Evolutionary conservation across 2,329 filamentous ascomycete genomes (phyloP).

Genomic region (Talaromyces sp.): DNA sequence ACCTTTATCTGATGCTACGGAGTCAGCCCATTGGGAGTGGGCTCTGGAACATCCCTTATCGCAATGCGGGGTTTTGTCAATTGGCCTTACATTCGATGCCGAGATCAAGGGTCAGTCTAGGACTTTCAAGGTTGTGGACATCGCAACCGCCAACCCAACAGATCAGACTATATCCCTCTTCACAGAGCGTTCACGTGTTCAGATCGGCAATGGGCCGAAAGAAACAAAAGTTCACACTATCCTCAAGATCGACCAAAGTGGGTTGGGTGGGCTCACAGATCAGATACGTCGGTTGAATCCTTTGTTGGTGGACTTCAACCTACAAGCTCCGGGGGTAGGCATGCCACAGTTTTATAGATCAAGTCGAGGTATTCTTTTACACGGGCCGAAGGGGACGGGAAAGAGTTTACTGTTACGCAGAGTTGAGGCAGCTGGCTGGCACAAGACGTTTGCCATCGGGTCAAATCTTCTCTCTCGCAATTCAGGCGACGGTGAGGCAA

Average conservation of each 20-base stretch:
- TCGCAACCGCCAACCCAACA: slow-evolving; percentile 48
- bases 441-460: slow-evolving; percentile 56
- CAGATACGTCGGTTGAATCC: slow-evolving; percentile 66
- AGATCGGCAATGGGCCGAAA: slow-evolving; percentile 27
- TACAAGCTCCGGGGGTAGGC: slow-evolving; percentile 25
- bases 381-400: slow-evolving; percentile 80
- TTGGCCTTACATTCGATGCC: slow-evolving; percentile 67
- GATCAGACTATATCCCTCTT: slow-evolving; percentile 36
- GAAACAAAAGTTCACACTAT: slow-evolving; percentile 19
- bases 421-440: slow-evolving; percentile 67
- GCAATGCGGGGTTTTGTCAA: slow-evolving; percentile 64
- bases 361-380: slow-evolving; percentile 65
- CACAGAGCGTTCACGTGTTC: slow-evolving; percentile 31
- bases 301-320: slow-evolving; percentile 58
- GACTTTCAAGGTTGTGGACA: slow-evolving; percentile 59
- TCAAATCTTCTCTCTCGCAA: slow-evolving; percentile 33
- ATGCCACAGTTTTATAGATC: slow-evolving; percentile 43
- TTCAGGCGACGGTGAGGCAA: slow-evolving; percentile 47
- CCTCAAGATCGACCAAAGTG: slow-evolving; percentile 39
- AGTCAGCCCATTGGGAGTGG: slow-evolving; percentile 49
- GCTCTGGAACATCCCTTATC: slow-evolving; percentile 44
- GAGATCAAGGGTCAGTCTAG: slow-evolving; percentile 56
- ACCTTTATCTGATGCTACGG: slow-evolving; percentile 31
- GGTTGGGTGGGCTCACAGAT: slow-evolving; percentile 65
- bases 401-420: slow-evolving; percentile 72